Evolutionary conservation across 768 basidiomycete genomes (phyloP), one percentile per base, ranked within the genome.

Genomic region (Gloeopeniophorella convolvens): DNA sequence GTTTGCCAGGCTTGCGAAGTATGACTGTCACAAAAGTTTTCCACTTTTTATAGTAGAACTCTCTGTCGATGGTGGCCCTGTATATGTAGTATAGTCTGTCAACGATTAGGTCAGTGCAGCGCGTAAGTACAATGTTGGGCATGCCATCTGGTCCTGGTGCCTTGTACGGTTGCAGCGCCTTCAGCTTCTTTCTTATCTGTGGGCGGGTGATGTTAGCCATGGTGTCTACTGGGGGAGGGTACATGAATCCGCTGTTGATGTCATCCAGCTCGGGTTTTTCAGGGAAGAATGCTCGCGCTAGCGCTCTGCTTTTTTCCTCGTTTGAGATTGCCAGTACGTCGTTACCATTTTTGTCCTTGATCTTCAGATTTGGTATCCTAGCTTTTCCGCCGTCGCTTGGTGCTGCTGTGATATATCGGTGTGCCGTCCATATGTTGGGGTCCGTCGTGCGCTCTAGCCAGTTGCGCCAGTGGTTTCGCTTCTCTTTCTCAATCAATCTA

Each of bases 271-370:
- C 42, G 1, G 62, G 55, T 3, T 54, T 51, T 6, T 42, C 28
- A 9, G 58, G 60, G 21, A 68, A 67, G 49, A 68, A 67, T 0
- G 58, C 15, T 5, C 47, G 9, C 26, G 46, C 48, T 0, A 69
- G 55, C 0, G 55, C 11, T 0, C 40, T 1, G 42, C 60, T 57
- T 28, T 66, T 67, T 3, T 59, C 47, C 8, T 51, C 21, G 35
- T 69, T 67, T 0, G 50, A 47, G 0, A 41, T 33, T 1, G 56
- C 58, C 4, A 26, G 21, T 1, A 24, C 31, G 0, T 23, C 33
- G 9, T 37, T 18, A 26, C 57, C 59, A 13, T 45, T 46, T 0
- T 30, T 28, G 7, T 6, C 9, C n/a, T 15, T 49, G 11, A 41
- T 28, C 5, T 45, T 39, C 9, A 63, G 57, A n/a, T 51, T 45